Conservation (phyloP, 2,329 filamentous ascomycete species). For the Aspergillus bombycis region DNA sequence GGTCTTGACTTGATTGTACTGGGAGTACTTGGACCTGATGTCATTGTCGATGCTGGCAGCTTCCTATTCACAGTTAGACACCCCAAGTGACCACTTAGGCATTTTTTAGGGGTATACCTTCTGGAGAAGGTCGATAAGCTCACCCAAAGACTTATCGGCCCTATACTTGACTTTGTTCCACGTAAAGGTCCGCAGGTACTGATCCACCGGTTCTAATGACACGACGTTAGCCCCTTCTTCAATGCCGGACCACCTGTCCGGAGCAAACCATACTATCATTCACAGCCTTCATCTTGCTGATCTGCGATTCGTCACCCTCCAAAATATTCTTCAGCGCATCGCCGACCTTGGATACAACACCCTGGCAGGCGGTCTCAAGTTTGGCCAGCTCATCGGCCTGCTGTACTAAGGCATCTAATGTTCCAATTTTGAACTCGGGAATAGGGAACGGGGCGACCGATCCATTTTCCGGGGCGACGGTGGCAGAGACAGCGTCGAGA, state of each 20-base stretch:
- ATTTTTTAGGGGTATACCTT: slow-evolving; percentile 60
- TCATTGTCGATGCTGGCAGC: slow-evolving; percentile 91
- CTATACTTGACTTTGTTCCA: slow-evolving; percentile 99
- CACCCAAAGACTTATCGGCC: slow-evolving; percentile 83
- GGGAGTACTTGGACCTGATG: slow-evolving; percentile 89
- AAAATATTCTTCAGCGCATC: slow-evolving; percentile 83
- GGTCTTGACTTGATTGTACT: slow-evolving; percentile 90
- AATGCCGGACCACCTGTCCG: neutral
- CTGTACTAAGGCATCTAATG: slow-evolving; percentile 89
- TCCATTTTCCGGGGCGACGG: slow-evolving; percentile 74
- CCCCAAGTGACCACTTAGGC: neutral
- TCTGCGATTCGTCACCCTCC: slow-evolving; percentile 80
- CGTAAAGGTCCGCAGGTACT: slow-evolving; percentile 83
- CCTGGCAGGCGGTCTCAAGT: slow-evolving; percentile 77
- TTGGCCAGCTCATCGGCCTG: slow-evolving; percentile 94
- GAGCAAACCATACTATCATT: slow-evolving; percentile 74
- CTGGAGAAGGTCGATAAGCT: slow-evolving; percentile 84
- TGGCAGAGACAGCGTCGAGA: slow-evolving; percentile 72
- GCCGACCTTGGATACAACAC: slow-evolving; percentile 82
- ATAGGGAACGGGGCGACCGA: slow-evolving; percentile 77
- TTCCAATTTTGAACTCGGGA: slow-evolving; percentile 97
- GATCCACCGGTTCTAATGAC: slow-evolving; percentile 82
- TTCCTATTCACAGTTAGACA: slow-evolving; percentile 61
- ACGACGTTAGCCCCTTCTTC: slow-evolving; percentile 9
- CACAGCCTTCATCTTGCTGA: slow-evolving; percentile 85